Conservation (phyloP, 768 basidiomycete genomes). For the Collybia nuda region DNA sequence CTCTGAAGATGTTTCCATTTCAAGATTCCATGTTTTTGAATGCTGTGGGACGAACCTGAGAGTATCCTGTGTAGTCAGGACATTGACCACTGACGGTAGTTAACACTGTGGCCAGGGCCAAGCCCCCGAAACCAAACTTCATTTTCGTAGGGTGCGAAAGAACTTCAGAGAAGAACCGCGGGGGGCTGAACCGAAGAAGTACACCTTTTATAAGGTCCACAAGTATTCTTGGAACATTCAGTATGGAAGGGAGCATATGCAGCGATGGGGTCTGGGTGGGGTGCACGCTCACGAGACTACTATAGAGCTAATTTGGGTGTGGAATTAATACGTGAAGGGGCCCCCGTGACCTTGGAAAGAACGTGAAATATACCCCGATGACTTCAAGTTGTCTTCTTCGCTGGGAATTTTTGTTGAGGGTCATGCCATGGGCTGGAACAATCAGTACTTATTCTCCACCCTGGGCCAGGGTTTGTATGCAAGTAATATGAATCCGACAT, state of each 20-base stretch:
- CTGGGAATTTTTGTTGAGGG: no score
- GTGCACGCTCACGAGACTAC: conserved; percentile 11
- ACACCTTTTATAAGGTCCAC: conserved; percentile 14
- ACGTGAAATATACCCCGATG: no score
- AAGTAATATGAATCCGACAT: neutral
- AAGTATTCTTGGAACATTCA: conserved; percentile 7
- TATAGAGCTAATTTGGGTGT: no score
- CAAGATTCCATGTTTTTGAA: neutral
- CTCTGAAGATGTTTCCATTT: conserved; percentile 30
- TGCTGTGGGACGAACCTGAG: conserved; percentile 37
- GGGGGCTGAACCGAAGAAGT: neutral
- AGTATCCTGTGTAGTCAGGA: conserved; percentile 61
- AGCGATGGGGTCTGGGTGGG: neutral
- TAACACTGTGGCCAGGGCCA: conserved; percentile 24
- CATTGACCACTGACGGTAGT: conserved; percentile 40
- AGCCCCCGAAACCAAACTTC: conserved; percentile 18
- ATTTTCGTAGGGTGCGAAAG: conserved; percentile 16
- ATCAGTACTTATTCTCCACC: no score
- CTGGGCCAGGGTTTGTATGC: neutral
- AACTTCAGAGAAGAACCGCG: neutral
- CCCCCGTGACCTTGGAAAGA: neutral
- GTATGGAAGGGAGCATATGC: conserved; percentile 18
- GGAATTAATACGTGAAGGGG: no score
- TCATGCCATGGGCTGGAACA: no score
- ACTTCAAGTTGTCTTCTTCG: no score